phyloP scores from a whole-genome alignment of 2,329 filamentous ascomycete genomes.

The Scedosporium dehoogii region DNA sequence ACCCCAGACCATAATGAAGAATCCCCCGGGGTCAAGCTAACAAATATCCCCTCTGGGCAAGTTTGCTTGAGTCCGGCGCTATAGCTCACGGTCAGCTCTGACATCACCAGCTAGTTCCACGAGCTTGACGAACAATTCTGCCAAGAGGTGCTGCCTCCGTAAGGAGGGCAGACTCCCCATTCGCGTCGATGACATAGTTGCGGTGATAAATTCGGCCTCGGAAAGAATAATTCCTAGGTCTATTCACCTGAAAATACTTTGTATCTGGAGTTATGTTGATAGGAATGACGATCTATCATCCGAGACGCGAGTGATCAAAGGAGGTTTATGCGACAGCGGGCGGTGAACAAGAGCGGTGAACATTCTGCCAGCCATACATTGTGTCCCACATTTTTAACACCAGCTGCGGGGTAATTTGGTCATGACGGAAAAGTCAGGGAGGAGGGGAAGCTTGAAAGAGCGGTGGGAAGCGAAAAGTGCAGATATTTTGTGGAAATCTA shows the following conservation, averaged over 20 bases:
- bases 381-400: not conserved
- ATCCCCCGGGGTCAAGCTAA: constrained; percentile 74
- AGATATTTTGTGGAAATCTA: not conserved
- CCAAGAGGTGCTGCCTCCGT: constrained; percentile 64
- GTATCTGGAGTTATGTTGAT: constrained; percentile 2
- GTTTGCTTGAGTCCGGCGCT: constrained; percentile 74
- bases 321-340: constrained; percentile 10
- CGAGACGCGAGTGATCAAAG: constrained; percentile 1
- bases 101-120: not conserved
- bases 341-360: constrained; percentile 18
- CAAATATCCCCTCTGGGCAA: constrained; percentile 78
- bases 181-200: constrained; percentile 31
- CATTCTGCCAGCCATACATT: constrained; percentile 17
- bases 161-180: constrained; percentile 43
- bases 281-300: constrained; percentile 4
- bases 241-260: not conserved
- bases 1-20: constrained; percentile 82
- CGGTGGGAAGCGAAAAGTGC: not conserved
- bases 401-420: constrained; percentile 4
- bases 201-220: not conserved
- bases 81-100: constrained; percentile 8
- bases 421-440: not conserved
- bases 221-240: not conserved
- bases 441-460: not conserved
- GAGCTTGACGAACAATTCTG: constrained; percentile 61